These are phyloP conservation scores for Kodamaea arcana DNA, from an alignment of 1,139 yeast genomes.

Conservation along the genomic window DNA sequence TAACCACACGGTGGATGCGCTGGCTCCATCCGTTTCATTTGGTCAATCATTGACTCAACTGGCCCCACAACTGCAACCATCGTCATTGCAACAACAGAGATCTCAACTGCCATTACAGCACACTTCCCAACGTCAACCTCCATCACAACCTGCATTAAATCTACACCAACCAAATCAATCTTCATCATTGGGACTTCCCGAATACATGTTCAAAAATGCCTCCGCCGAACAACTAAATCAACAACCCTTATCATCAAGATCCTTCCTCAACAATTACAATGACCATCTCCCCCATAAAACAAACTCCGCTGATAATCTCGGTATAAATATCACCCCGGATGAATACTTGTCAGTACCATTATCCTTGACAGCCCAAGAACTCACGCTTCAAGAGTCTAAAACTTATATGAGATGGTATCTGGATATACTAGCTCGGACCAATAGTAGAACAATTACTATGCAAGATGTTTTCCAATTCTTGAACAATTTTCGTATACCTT, in stretches of 20 bases:
- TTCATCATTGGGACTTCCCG: background rate
- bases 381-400: slow-evolving; percentile 60
- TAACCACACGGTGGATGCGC: background rate
- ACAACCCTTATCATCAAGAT: background rate
- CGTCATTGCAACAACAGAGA: background rate
- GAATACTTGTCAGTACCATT: slow-evolving; percentile 42
- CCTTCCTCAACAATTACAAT: background rate
- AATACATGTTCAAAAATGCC: slow-evolving; percentile 1
- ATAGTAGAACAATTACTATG: slow-evolving; percentile 52
- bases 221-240: slow-evolving; percentile 2
- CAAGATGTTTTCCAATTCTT: slow-evolving; percentile 63
- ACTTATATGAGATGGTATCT: slow-evolving; percentile 79
- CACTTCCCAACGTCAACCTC: background rate
- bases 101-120: background rate
- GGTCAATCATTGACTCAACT: background rate
- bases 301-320: slow-evolving; percentile 8
- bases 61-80: background rate
- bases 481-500: slow-evolving; percentile 53
- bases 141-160: background rate
- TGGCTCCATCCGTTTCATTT: slow-evolving; percentile 1
- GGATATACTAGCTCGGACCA: slow-evolving; percentile 57
- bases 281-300: slow-evolving; percentile 4
- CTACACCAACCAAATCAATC: background rate
- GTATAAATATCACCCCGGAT: slow-evolving; percentile 1
- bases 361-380: slow-evolving; percentile 57